Percentiles rank a stretch among this genome's conserved stretches.
Conservation (phyloP, 164 flowering plant species). For the Aristolochia californica region DNA sequence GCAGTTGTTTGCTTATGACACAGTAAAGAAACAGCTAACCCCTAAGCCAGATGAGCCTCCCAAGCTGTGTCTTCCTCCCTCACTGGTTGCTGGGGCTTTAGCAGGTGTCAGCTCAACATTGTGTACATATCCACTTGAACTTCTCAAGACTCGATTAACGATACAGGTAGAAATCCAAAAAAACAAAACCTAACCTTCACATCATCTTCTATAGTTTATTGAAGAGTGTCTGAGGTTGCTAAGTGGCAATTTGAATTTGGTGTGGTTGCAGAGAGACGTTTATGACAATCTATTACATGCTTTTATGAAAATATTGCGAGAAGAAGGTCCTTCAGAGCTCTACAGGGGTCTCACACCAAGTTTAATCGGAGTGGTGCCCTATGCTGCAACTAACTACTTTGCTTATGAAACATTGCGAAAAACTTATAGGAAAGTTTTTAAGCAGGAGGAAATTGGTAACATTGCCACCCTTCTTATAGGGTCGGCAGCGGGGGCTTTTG, state of each 20-base stretch:
- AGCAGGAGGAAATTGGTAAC: conserved; percentile 50
- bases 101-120: conserved; percentile 95
- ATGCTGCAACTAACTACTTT: conserved; percentile 87
- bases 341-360: conserved; percentile 93
- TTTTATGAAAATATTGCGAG: conserved; percentile 62
- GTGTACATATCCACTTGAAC: conserved; percentile 83
- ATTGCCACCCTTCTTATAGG: conserved; percentile 65
- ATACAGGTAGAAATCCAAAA: conserved; percentile 51
- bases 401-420: conserved; percentile 80
- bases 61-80: conserved; percentile 66
- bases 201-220: no score
- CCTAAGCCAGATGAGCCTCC: conserved; percentile 57
- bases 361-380: conserved; percentile 86
- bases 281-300: conserved; percentile 72
- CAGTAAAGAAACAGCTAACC: conserved; percentile 69
- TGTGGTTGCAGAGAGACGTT: conserved; percentile 48
- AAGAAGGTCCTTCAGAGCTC: conserved; percentile 83
- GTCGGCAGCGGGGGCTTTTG: conserved; percentile 68
- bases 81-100: conserved; percentile 86
- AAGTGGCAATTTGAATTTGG: no score
- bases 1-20: conserved; percentile 90
- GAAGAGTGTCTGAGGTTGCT: no score
- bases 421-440: conserved; percentile 34
- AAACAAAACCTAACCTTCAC: background rate
- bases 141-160: conserved; percentile 86